phyloP scores from a whole-genome alignment of 192 early-diverging fungal genomes.

The Backusella circina region DNA sequence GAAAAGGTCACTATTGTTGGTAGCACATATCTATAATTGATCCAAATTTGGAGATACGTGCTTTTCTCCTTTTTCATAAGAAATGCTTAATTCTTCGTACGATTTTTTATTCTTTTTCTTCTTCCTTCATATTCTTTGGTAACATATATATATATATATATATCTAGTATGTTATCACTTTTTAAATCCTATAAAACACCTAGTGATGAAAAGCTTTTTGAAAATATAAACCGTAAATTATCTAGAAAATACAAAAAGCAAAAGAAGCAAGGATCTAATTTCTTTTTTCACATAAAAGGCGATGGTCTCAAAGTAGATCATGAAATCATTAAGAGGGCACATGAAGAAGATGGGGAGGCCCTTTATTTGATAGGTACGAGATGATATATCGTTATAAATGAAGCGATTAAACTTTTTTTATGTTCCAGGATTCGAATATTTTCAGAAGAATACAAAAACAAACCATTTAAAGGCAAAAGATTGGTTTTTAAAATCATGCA shows the following conservation, averaged over 20 bases:
- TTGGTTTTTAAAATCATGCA: conserved; percentile 2
- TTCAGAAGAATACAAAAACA: background rate
- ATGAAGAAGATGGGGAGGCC: background rate
- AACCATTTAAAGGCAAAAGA: background rate
- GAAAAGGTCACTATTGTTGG: background rate
- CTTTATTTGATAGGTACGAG: background rate
- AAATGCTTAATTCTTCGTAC: background rate
- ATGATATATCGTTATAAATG: background rate
- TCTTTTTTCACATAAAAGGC: background rate
- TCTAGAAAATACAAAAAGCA: background rate
- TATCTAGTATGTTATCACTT: background rate
- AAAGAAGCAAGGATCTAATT: background rate
- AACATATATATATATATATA: background rate
- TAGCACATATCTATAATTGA: background rate
- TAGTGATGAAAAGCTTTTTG: background rate
- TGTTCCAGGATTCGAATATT: background rate
- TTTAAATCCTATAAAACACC: background rate
- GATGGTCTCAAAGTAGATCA: background rate
- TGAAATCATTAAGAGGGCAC: background rate
- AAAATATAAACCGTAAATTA: background rate
- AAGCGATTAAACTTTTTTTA: background rate
- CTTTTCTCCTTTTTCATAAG: background rate
- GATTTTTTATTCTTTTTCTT: background rate
- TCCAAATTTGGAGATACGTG: background rate
- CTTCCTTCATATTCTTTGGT: background rate